Conservation (phyloP, 169 alveolate species). For the Eimeria maxima region DNA sequence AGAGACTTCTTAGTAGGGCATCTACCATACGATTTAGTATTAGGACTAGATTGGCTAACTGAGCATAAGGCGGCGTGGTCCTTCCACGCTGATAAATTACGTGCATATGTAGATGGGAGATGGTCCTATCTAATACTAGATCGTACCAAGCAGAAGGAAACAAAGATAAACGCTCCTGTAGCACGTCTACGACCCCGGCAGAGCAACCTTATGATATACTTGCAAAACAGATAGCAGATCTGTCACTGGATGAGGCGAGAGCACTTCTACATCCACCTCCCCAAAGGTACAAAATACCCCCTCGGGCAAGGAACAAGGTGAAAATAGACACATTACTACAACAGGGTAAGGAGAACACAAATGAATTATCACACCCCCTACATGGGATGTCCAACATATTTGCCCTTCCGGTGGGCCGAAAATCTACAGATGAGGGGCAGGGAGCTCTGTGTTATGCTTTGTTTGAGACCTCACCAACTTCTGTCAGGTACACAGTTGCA, state of each 20-base stretch:
- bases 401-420: neutral
- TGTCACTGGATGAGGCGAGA: neutral
- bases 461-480: neutral
- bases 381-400: neutral
- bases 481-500: neutral
- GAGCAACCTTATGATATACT: neutral
- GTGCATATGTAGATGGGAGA: neutral
- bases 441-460: neutral
- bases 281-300: neutral
- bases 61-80: neutral
- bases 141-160: neutral
- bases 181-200: neutral
- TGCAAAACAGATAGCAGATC: neutral
- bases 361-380: neutral
- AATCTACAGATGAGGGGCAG: neutral
- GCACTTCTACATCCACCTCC: neutral
- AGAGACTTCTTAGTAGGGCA: neutral
- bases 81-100: neutral
- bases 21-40: neutral
- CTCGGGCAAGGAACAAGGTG: neutral
- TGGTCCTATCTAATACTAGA: neutral
- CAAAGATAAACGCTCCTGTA: no score
- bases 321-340: neutral
- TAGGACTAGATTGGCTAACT: neutral
- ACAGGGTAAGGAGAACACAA: neutral